Evolutionary conservation across 2,329 filamentous ascomycete species (phyloP), one percentile per base, ranked within the genome.

Genomic region (Parascedosporium putredinis): DNA sequence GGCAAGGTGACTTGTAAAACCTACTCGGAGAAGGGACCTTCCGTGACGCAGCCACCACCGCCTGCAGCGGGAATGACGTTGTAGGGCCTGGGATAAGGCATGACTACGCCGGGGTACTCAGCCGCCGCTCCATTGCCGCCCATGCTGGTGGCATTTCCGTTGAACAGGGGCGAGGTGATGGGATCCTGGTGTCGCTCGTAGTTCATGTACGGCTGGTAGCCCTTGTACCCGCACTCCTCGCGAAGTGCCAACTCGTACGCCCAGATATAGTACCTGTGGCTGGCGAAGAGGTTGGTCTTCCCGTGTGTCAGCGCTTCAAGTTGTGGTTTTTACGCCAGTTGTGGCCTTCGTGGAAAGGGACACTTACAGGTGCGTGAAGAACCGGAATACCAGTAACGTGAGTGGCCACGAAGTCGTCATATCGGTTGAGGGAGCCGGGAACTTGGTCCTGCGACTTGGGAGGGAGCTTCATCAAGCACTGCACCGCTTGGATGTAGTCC

Each of bases 1-100:
- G n/a, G n/a, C n/a, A n/a, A 42, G 38, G 10, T 42, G 10, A 20
- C 6, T 31, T 20, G 23, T 23, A 20, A 42, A 20, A 45, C 40
- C 16, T 50, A 50, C 48, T 69, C 60, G 24, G 58, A 60, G n/a
- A 79, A 69, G 2, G 77, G 77, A 0, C 76, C 76, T 0, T 62
- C 66, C 12, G 59, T 64, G 2, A 81, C 65, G 57, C 76, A 80
- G 22, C 77, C 78, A 34, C 78, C 77, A 3, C 79, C 78, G 2
- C 63, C 64, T 5, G 74, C 77, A 1, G 73, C 64, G 1, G 72
- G 69, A 8, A 74, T 55, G 8, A 45, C 29, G 20, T 50, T 50
- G 24, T 53, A 52, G 20, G 60, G 29, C 1, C 57, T 50, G n/a
- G 55, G 57, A 7, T 61, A 53, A 1, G 57, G 55, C 27, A 54